phyloP scores from a whole-genome alignment of 495 filamentous ascomycete genomes.

The Apodospora peruviana region DNA sequence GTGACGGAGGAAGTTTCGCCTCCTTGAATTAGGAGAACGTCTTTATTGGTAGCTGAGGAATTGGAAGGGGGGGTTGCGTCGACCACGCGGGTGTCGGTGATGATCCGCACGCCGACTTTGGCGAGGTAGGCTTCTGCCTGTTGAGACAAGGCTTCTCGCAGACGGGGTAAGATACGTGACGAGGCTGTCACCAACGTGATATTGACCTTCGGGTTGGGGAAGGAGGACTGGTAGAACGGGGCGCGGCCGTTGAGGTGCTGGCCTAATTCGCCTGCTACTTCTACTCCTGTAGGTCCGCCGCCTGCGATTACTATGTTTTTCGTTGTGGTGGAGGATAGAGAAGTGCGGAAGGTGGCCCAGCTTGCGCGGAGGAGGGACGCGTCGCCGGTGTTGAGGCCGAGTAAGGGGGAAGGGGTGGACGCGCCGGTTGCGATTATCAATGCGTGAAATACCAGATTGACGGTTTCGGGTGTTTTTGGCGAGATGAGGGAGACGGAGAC shows the following conservation, averaged over 20 bases:
- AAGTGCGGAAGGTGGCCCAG: slow-evolving; percentile 34
- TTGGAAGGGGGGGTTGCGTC: slow-evolving; percentile 1
- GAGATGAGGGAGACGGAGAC: slow-evolving; percentile 29
- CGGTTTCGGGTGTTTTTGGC: slow-evolving; percentile 8
- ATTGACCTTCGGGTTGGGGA: slow-evolving; percentile 26
- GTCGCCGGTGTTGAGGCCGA: slow-evolving; percentile 23
- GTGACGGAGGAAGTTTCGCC: too few relatives aligned
- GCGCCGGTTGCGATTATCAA: slow-evolving; percentile 39
- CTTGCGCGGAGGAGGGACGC: slow-evolving; percentile 9
- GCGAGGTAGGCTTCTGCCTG: slow-evolving; percentile 26
- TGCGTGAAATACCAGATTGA: slow-evolving; percentile 40
- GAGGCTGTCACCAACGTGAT: slow-evolving; percentile 42
- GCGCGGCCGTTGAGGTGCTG: slow-evolving; percentile 43
- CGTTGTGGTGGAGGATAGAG: slow-evolving; percentile 41
- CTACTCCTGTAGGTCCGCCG: slow-evolving; percentile 63
- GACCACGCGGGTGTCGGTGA: slow-evolving; percentile 20
- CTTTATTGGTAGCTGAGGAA: slow-evolving; percentile 12
- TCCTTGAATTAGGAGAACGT: too few relatives aligned
- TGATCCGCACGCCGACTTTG: slow-evolving; percentile 26
- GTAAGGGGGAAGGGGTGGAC: slow-evolving; percentile 42
- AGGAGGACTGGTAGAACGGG: too few relatives aligned
- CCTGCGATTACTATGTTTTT: slow-evolving; percentile 57
- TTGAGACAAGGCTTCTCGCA: slow-evolving; percentile 21
- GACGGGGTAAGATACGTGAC: slow-evolving; percentile 21
- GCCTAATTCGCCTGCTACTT: slow-evolving; percentile 54